Base-by-base conservation (phyloP, 2,329 filamentous ascomycete genomes). In the Pseudocercospora crystallina region DNA sequence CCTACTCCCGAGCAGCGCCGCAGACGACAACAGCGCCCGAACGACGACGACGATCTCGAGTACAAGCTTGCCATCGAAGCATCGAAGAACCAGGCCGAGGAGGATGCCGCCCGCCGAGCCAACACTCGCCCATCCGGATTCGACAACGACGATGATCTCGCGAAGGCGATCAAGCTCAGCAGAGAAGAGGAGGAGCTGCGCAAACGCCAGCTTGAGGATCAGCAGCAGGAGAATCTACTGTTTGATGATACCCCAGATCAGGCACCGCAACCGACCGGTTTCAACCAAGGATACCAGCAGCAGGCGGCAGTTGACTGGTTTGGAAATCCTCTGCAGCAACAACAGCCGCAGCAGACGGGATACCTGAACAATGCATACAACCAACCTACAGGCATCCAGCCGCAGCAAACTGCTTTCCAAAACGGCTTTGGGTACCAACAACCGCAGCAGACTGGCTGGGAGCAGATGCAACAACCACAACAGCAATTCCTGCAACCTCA, bases 281-380 rank as follows among this genome's bases (percentile, higher is more conserved):
- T 90, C 76, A 97, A 96, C 71, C 91, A 96, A 73, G 92, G 92
- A 40, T 99, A 99, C 66, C 91, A 97, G 75, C 94, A 99, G 73
- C 92, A 96, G 68, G 87, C 87, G 50, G 89, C 90, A 10, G 94
- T 99, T 13, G 94, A 99, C 72, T 97, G 95, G 83, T 94, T 95
- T 63, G 94, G 92, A 52, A 99, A 99, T 70, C 90, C 91, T 10
- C 86, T 97, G 36, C 71, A 70, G 62, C 86, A 89, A 68, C 80
- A 80, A 37, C 69, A 66, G 42, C 62, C 75, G 43, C 74, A 76
- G 58, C 80, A 77, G 47, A 87, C 84, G 11, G 84, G 83, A 5
- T 86, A 79, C 63, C 71, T 86, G 57, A 85, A 85, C 71, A 84
- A 82, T 61, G 81, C 83, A 54, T 86, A 86, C 65, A 80, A 82